phyloP scores from a whole-genome alignment of 108 stramenopile species.

The Cyclostephanos tholiformis region DNA sequence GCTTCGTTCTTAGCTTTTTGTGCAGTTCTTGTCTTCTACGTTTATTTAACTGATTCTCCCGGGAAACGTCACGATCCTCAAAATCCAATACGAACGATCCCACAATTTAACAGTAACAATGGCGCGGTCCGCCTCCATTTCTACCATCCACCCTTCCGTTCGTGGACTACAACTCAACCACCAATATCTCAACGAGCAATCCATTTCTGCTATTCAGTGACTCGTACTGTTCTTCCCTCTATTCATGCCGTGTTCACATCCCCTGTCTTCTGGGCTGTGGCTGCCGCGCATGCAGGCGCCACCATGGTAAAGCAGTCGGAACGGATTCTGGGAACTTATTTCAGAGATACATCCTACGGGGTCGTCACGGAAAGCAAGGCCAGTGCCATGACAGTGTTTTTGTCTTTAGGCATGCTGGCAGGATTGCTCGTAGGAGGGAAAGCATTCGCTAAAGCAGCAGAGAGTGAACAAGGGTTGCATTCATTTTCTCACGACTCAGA shows the following conservation, averaged over 20 bases:
- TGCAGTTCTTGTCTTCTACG: slow-evolving; percentile 56
- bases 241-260: slow-evolving; percentile 57
- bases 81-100: slow-evolving; percentile 64
- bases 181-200: slow-evolving; percentile 17
- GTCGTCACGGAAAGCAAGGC: slow-evolving; percentile 60
- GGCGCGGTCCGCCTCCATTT: slow-evolving; percentile 7
- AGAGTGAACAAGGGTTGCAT: slow-evolving; percentile 41
- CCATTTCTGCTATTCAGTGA: slow-evolving; percentile 16
- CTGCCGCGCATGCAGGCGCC: slow-evolving; percentile 77
- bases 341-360: slow-evolving; percentile 67
- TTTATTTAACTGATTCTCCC: slow-evolving; percentile 69
- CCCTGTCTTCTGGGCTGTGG: slow-evolving; percentile 80
- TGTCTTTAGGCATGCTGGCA: slow-evolving; percentile 67
- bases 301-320: slow-evolving; percentile 71
- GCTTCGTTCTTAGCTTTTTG: slow-evolving; percentile 59
- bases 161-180: slow-evolving; percentile 6
- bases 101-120: slow-evolving; percentile 15
- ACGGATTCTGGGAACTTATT: slow-evolving; percentile 75
- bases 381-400: slow-evolving; percentile 66
- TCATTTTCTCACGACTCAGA: neutral
- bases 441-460: slow-evolving; percentile 56
- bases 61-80: slow-evolving; percentile 67
- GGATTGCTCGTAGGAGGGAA: slow-evolving; percentile 73
- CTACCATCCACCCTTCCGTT: slow-evolving; percentile 13
- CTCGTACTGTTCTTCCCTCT: slow-evolving; percentile 59